Percentiles rank a stretch among this genome's conserved stretches.
These are phyloP conservation scores for Pleurostoma richardsiae DNA, from an alignment of 2,329 filamentous ascomycete species.

Conservation along the genomic window DNA sequence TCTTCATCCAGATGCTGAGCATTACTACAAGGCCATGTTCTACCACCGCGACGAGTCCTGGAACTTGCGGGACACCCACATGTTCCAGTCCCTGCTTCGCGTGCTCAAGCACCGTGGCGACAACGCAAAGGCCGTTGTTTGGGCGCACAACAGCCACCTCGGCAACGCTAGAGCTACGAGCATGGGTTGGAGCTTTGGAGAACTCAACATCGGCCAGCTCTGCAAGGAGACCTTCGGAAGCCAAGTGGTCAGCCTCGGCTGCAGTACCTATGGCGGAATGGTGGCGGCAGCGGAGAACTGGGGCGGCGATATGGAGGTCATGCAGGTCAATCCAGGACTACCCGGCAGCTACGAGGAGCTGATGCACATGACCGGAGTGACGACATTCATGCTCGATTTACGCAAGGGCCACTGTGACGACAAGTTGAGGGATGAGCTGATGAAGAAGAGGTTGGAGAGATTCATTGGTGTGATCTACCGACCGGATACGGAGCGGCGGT, in stretches of 20 bases:
- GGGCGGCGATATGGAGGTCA: conserved; percentile 45
- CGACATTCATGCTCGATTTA: conserved; percentile 40
- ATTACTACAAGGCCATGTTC: conserved; percentile 48
- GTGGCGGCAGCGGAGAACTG: conserved; percentile 46
- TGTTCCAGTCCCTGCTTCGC: conserved; percentile 41
- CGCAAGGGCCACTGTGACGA: conserved; percentile 26
- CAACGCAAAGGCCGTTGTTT: conserved; percentile 41
- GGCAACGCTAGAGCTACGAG: conserved; percentile 48
- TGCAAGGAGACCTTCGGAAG: conserved; percentile 35
- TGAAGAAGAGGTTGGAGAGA: conserved; percentile 34
- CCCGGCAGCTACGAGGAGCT: conserved; percentile 42
- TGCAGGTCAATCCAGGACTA: conserved; percentile 38
- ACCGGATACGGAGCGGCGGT: conserved; percentile 40
- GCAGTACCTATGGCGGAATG: conserved; percentile 42
- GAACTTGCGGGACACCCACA: conserved; percentile 46
- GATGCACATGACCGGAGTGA: conserved; percentile 38
- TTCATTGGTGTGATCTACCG: conserved; percentile 50
- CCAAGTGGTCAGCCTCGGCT: conserved; percentile 25
- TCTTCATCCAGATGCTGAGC: conserved; percentile 32
- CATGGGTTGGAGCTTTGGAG: conserved; percentile 36
- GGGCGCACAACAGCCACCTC: conserved; percentile 48
- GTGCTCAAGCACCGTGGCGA: conserved; percentile 32
- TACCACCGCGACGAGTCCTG: conserved; percentile 41
- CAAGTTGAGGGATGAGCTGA: conserved; percentile 27
- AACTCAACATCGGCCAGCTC: conserved; percentile 49